Conservation (phyloP, 2,329 filamentous ascomycete species). For the Botrytis squamosa region DNA sequence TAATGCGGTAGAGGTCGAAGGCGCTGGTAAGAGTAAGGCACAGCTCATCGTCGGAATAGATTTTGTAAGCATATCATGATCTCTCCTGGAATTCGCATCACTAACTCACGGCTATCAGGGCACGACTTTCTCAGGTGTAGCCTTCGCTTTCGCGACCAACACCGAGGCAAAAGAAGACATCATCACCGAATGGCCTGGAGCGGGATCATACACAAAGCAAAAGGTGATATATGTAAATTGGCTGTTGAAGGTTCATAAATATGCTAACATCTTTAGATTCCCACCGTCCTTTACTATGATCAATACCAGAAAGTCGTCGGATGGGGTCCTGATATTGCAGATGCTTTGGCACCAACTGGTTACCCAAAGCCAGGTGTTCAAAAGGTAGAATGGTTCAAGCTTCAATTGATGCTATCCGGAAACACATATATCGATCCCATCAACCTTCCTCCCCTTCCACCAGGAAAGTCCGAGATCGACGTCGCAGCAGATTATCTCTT, state of each 20-base stretch:
- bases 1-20: constrained; percentile 73
- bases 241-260: neutral
- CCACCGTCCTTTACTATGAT: constrained; percentile 98
- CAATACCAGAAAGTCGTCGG: constrained; percentile 99
- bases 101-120: constrained; percentile 54
- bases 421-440: constrained; percentile 99
- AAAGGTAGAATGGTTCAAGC: constrained; percentile 99
- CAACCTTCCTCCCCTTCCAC: constrained; percentile 94
- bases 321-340: constrained; percentile 97
- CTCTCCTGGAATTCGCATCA: constrained; percentile 17
- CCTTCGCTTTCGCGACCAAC: constrained; percentile 90
- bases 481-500: constrained; percentile 99
- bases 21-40: constrained; percentile 84
- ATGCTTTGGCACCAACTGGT: constrained; percentile 91
- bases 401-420: constrained; percentile 96
- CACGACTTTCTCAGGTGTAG: constrained; percentile 96
- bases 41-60: constrained; percentile 99
- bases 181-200: constrained; percentile 98
- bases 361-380: constrained; percentile 98
- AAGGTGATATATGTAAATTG: constrained; percentile 61
- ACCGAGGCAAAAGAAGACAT: constrained; percentile 98
- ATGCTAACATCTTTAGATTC: constrained; percentile 63
- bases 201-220: constrained; percentile 96
- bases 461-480: constrained; percentile 98
- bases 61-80: constrained; percentile 66